phyloP scores from a whole-genome alignment of 352 stramenopile genomes.

The Pythium chondricola region DNA sequence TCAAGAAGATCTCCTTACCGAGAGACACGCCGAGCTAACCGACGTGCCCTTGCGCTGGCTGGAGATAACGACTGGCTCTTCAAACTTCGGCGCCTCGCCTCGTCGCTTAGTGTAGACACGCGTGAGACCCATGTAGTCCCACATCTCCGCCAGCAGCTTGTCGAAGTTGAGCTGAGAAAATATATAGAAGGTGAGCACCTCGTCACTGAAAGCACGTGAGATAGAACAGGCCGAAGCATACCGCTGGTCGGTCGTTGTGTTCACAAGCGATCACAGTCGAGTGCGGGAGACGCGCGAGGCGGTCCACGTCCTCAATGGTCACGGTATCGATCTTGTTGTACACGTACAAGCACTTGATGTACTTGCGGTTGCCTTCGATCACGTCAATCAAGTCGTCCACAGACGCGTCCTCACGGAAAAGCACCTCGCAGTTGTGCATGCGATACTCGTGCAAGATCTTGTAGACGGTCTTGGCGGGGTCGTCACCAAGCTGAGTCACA shows the following conservation, averaged over 20 bases:
- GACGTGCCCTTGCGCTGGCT: slow-evolving; percentile 78
- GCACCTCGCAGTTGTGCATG: slow-evolving; percentile 96
- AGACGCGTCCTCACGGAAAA: slow-evolving; percentile 96
- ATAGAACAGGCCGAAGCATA: slow-evolving; percentile 18
- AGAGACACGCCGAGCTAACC: slow-evolving; percentile 77
- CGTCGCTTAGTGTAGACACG: slow-evolving; percentile 87
- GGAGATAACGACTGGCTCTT: slow-evolving; percentile 79
- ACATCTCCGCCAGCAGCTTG: slow-evolving; percentile 83
- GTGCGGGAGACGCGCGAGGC: slow-evolving; percentile 93
- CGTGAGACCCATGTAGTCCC: slow-evolving; percentile 88
- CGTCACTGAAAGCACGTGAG: neutral
- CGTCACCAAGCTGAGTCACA: slow-evolving; percentile 60
- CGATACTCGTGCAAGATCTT: slow-evolving; percentile 95
- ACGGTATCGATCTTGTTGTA: slow-evolving; percentile 99
- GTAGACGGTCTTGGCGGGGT: slow-evolving; percentile 86
- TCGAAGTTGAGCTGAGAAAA: slow-evolving; percentile 94
- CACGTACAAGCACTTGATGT: slow-evolving; percentile 98
- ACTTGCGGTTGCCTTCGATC: slow-evolving; percentile 98
- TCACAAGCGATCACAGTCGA: slow-evolving; percentile 95
- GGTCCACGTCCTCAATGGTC: slow-evolving; percentile 98
- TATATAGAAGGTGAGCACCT: slow-evolving; percentile 14
- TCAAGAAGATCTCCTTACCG: slow-evolving; percentile 63
- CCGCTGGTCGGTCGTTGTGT: slow-evolving; percentile 62
- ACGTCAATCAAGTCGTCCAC: slow-evolving; percentile 99
- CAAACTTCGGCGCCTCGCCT: slow-evolving; percentile 73